phyloP scores from a whole-genome alignment of 768 basidiomycete genomes.

The Hemileccinum impolitum region DNA sequence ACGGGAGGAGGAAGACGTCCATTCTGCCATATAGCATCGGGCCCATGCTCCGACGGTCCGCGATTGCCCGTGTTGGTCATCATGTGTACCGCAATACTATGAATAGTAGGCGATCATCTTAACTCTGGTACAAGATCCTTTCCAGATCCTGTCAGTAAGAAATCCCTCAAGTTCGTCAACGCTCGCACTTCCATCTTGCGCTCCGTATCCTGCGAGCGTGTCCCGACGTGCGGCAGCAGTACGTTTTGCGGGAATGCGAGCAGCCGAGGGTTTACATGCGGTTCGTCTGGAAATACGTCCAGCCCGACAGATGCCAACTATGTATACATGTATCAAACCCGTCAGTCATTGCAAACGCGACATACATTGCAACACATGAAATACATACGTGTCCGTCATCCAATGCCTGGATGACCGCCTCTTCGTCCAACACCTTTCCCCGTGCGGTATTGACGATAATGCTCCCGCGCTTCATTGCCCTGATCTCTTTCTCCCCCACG shows the following conservation, averaged over 20 bases:
- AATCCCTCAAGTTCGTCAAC: constrained; percentile 72
- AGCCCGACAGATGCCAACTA: constrained; percentile 79
- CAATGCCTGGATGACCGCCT: constrained; percentile 79
- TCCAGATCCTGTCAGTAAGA: constrained; percentile 55
- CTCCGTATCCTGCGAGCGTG: constrained; percentile 74
- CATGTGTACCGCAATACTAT: too few species aligned
- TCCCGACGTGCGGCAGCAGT: constrained; percentile 92
- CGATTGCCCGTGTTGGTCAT: too few species aligned
- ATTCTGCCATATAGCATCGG: too few species aligned
- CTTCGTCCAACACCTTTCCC: constrained; percentile 89
- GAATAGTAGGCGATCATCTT: neutral
- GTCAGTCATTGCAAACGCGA: neutral
- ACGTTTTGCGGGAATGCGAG: constrained; percentile 78
- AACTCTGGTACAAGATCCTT: constrained; percentile 62
- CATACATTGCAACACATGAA: constrained; percentile 7
- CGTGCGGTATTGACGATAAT: constrained; percentile 86
- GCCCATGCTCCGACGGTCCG: too few species aligned
- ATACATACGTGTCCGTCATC: constrained; percentile 83
- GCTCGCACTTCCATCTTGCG: constrained; percentile 86
- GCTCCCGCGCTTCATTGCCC: constrained; percentile 70
- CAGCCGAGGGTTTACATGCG: constrained; percentile 72
- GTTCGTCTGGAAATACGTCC: constrained; percentile 86
- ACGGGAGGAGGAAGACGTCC: neutral
- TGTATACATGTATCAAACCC: too few species aligned
- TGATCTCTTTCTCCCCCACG: constrained; percentile 74